Conservation (phyloP, 2,329 filamentous ascomycete species). For the Parastagonospora nodorum region DNA sequence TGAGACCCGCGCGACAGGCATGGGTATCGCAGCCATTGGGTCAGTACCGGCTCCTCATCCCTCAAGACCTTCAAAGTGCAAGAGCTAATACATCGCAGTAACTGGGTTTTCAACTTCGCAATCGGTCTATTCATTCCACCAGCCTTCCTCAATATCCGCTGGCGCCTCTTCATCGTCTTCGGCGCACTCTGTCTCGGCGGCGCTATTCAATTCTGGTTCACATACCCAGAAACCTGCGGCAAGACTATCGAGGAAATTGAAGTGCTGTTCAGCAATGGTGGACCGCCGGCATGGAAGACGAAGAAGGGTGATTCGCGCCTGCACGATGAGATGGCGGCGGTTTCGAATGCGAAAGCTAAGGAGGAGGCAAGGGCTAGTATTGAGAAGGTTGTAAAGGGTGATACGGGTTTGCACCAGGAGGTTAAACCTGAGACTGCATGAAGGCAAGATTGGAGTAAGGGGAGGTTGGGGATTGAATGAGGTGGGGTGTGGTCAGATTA, state of each 20-base stretch:
- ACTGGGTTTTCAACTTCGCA: slow-evolving; percentile 65
- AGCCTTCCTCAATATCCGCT: slow-evolving; percentile 63
- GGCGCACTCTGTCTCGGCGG: slow-evolving; percentile 54
- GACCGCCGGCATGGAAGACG: slow-evolving; percentile 45
- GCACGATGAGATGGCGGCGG: slow-evolving; percentile 30
- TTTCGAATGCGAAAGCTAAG: slow-evolving; percentile 31
- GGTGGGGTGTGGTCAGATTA: too few species aligned
- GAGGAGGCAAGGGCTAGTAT: slow-evolving; percentile 29
- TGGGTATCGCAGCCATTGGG: slow-evolving; percentile 59
- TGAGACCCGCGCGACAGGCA: slow-evolving; percentile 64
- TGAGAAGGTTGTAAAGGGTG: slow-evolving; percentile 21
- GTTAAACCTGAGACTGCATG: background rate
- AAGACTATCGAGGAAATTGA: slow-evolving; percentile 47
- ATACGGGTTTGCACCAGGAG: slow-evolving; percentile 13
- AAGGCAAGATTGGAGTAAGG: background rate
- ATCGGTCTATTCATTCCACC: slow-evolving; percentile 64
- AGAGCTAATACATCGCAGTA: background rate
- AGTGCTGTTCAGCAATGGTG: slow-evolving; percentile 40
- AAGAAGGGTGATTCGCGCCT: slow-evolving; percentile 42
- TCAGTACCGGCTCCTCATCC: background rate
- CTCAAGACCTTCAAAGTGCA: background rate
- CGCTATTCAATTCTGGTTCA: slow-evolving; percentile 53
- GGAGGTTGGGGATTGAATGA: too few species aligned
- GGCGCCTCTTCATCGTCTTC: slow-evolving; percentile 59
- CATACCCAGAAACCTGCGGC: slow-evolving; percentile 48